Percentiles rank a stretch among this genome's conserved stretches.
phyloP scores from a whole-genome alignment of 352 stramenopile genomes.

The Thalassiosira hispida region DNA sequence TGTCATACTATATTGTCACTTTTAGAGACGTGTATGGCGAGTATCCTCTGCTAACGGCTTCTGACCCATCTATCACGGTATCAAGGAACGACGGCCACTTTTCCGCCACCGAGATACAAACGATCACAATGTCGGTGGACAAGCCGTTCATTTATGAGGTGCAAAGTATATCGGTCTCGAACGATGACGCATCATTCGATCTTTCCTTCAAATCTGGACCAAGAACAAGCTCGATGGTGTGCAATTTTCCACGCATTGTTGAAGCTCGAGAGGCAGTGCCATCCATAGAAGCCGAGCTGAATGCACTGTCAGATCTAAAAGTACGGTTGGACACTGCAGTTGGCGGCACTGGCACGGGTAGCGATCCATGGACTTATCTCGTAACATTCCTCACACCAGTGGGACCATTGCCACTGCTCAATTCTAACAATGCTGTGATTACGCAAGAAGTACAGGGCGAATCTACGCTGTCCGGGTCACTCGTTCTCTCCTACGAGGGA shows the following conservation, averaged over 20 bases:
- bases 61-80: conserved; percentile 44
- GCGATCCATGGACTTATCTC: conserved; percentile 50
- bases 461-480: conserved; percentile 89
- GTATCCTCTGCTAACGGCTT: conserved; percentile 83
- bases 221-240: conserved; percentile 77
- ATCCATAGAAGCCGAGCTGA: conserved; percentile 46
- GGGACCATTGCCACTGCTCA: conserved; percentile 89
- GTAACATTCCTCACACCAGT: conserved; percentile 93
- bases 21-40: conserved; percentile 90
- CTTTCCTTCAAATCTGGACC: conserved; percentile 54
- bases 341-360: conserved; percentile 24
- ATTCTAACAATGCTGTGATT: conserved; percentile 55
- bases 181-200: conserved; percentile 58
- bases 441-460: conserved; percentile 85
- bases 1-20: conserved; percentile 82
- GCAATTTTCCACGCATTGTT: conserved; percentile 60
- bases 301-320: conserved; percentile 43
- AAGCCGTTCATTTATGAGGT: conserved; percentile 90
- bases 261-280: conserved; percentile 31
- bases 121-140: conserved; percentile 90
- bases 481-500: conserved; percentile 92
- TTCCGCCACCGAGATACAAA: conserved; percentile 94
- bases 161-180: conserved; percentile 88
- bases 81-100: conserved; percentile 48
- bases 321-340: conserved; percentile 35